Base-by-base conservation (phyloP, 2,329 filamentous ascomycete genomes). In the Cercospora zeae-maydis region DNA sequence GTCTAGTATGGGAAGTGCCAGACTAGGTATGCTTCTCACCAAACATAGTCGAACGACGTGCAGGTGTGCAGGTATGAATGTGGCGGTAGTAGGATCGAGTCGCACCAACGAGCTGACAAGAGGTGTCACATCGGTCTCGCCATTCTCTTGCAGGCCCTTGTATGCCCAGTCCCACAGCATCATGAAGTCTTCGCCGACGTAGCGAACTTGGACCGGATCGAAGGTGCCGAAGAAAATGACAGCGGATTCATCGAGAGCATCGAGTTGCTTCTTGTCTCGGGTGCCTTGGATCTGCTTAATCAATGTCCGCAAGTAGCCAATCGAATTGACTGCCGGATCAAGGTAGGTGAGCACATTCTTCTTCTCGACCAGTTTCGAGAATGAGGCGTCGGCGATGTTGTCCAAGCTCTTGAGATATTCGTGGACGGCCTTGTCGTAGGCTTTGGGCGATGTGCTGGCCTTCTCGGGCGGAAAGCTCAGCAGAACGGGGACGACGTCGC, bases 21-120 rank as follows among this genome's bases (percentile, higher is more conserved):
- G 80, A 13, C 80, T 79, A 62, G 85, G 83, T 39, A 77, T 77
- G 67, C 83, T 77, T 33, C 82, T 81, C 58, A 83, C 78, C 54
- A 84, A 70, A 49, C 88, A 88, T 10, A 87, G 73, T 45, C 80
- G 83, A 31, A 83, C 80, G 33, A 91, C 79, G 13, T 77, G 71
- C 37, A 88, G 74, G 69, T 92, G 88, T 30, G 80, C 81, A 4
- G 83, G 83, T 4, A 88, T 92, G 68, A 92, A 85, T 57, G 88
- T 84, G 55, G 83, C 83, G 30, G 83, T 85, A 11, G 82, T 82
- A 1, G 88, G 87, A 67, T 93, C 89, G 61, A 93, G 78, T 59
- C 83, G 83, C 11, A 87, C 76, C 66, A 93, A 81, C 3, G 86
- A 87, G 70, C 76, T 74, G 59, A 77, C 74, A 33, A 82, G 75